Base-by-base conservation (phyloP, 192 early-diverging fungal genomes). In the Funneliformis geosporum region DNA sequence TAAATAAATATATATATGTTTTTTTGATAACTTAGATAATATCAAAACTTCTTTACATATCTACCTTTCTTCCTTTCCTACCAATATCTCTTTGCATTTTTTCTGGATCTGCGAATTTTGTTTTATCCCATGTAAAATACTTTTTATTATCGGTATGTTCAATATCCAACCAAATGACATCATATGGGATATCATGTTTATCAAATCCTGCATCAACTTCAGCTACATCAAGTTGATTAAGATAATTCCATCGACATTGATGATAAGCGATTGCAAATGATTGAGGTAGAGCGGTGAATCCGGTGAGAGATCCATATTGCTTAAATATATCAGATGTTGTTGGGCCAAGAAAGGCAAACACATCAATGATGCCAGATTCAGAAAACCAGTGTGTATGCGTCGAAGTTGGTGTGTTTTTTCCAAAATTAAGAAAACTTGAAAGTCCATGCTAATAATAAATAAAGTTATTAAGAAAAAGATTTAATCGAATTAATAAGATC, bases 131-230 rank as follows among this genome's bases (percentile, higher is more conserved):
- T 0, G 97, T 99, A 82, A 97, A 97, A 82, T 99, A 99, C 42
- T 91, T 87, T 89, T 99, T 99, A 55, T 93, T 94, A 84, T 99
- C 95, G n/a, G 97, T 99, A 81, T 99, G 96, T 81, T 99, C 98
- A 85, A 99, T 99, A 86, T 99, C 98, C 70, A 99, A 85, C 98
- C 98, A 99, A 44, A 99, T 88, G 1, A 99, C 97, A 87, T 99
- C 98, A 81, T 96, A 96, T 8, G 98, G 97, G 71, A 99, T 97
- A 46, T 93, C 93, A 81, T 95, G 80, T 76, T 91, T 86, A 80
- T 99, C 96, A 87, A 99, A 95, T 62, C 93, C 91, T 23, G 85
- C 88, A 83, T 95, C 94, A 0, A 98, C 95, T 39, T 91, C 90
- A 12, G 87, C 73, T 6, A 98, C 97, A 84, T 99, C 98, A 38